These are phyloP conservation scores for Aspergillus bombycis DNA, from an alignment of 2,329 filamentous ascomycete genomes.

Conservation along the genomic window DNA sequence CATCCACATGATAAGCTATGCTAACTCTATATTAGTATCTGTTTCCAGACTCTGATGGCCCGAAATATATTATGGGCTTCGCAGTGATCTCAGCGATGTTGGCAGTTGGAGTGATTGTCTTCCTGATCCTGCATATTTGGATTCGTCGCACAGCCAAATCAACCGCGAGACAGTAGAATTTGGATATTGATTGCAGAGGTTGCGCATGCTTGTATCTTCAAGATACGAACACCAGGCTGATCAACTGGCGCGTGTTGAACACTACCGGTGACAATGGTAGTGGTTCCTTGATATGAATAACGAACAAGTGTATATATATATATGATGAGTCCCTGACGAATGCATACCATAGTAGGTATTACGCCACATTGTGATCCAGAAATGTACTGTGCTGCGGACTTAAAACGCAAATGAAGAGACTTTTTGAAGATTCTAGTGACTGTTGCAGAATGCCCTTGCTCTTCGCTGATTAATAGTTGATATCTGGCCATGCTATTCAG, in stretches of 20 bases:
- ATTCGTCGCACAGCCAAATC: slow-evolving; percentile 20
- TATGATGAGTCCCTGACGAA: neutral
- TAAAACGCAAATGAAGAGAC: neutral
- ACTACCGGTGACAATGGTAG: neutral
- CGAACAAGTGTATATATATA: neutral
- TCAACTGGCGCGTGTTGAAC: neutral
- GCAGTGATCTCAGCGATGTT: slow-evolving; percentile 40
- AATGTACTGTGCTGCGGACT: neutral
- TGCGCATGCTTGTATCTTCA: neutral
- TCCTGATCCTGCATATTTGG: slow-evolving; percentile 30
- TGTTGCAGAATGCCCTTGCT: neutral
- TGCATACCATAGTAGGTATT: neutral
- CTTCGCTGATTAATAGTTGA: neutral
- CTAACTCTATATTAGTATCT: slow-evolving; percentile 38
- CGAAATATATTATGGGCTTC: slow-evolving; percentile 54
- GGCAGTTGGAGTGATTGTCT: slow-evolving; percentile 33
- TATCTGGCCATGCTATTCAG: neutral
- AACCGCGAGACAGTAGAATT: neutral
- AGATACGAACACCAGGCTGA: neutral
- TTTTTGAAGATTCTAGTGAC: neutral
- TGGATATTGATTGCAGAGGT: neutral
- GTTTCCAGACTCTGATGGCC: slow-evolving; percentile 53
- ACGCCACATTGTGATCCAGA: neutral
- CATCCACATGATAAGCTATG: neutral
- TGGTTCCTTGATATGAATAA: neutral